Evolutionary conservation across 306 rosid genomes (phyloP).

Genomic region (Sophora flavescens): DNA sequence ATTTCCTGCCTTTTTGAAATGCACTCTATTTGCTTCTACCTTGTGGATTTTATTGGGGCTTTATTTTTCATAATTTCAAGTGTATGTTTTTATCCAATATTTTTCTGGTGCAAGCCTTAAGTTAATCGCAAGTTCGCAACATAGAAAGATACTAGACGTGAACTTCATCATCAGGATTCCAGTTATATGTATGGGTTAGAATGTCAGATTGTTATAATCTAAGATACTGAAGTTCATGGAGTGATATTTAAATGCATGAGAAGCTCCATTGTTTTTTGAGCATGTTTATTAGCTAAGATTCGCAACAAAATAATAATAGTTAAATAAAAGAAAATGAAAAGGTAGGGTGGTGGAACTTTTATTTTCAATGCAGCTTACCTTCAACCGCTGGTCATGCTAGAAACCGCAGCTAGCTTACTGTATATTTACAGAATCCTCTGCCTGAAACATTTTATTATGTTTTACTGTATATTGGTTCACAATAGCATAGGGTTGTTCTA

Average conservation of each 20-base stretch:
- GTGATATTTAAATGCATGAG: conserved; percentile 1
- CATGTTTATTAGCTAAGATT: conserved; percentile 19
- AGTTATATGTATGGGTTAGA: background rate
- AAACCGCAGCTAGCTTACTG: background rate
- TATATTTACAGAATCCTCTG: conserved; percentile 19
- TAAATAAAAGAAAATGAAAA: conserved; percentile 18
- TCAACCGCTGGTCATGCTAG: conserved; percentile 4
- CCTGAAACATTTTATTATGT: conserved; percentile 24
- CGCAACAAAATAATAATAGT: background rate
- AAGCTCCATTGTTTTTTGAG: conserved; percentile 12
- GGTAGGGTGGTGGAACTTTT: conserved; percentile 25
- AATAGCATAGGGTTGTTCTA: conserved; percentile 21
- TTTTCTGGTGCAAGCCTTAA: background rate
- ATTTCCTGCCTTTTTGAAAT: conserved; percentile 20
- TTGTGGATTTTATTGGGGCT: conserved; percentile 12
- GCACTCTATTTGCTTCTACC: conserved; percentile 12
- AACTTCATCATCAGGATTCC: background rate
- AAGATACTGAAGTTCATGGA: no score
- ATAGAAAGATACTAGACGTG: background rate
- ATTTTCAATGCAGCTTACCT: conserved; percentile 26
- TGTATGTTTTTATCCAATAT: background rate
- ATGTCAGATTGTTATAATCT: no score
- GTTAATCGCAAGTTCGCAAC: conserved; percentile 15
- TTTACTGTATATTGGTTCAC: background rate
- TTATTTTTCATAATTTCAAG: conserved; percentile 22